A percentile compares a stretch with the other conserved stretches of the same genome.
phyloP scores from a whole-genome alignment of 2,329 filamentous ascomycete species.

The Fusarium begoniae region DNA sequence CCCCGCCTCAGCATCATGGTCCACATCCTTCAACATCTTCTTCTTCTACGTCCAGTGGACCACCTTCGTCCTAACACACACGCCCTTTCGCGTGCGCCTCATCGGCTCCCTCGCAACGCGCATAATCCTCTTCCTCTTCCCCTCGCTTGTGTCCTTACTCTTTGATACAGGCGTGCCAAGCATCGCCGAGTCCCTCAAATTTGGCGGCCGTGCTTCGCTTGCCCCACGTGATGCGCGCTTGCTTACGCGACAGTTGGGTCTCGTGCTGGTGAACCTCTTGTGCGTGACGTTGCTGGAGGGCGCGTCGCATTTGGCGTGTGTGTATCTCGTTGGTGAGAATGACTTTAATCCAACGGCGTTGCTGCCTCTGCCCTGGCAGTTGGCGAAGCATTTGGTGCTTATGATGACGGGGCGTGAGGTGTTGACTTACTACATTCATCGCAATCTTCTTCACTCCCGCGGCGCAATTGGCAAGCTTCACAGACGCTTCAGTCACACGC shows the following conservation, averaged over 20 bases:
- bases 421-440: conserved; percentile 79
- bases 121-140: conserved; percentile 75
- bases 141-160: conserved; percentile 75
- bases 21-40: conserved; percentile 82
- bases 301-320: conserved; percentile 51
- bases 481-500: conserved; percentile 59
- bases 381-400: conserved; percentile 58
- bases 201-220: conserved; percentile 63
- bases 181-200: conserved; percentile 74
- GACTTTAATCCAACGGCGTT: conserved; percentile 60
- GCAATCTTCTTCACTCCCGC: conserved; percentile 70
- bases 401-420: conserved; percentile 62
- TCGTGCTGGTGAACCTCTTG: conserved; percentile 58
- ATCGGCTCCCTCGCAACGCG: conserved; percentile 75
- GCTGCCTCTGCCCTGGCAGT: conserved; percentile 63
- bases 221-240: conserved; percentile 54
- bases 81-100: conserved; percentile 78
- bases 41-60: conserved; percentile 94
- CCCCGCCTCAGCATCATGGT: conserved; percentile 72
- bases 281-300: conserved; percentile 57
- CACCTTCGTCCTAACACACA: conserved; percentile 80
- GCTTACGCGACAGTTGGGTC: conserved; percentile 49
- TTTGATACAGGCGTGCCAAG: conserved; percentile 78
- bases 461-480: conserved; percentile 54
- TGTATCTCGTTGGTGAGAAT: conserved; percentile 47